phyloP scores from a whole-genome alignment of 1,139 yeast genomes.

The Kurtzmaniella quercitrusa region DNA sequence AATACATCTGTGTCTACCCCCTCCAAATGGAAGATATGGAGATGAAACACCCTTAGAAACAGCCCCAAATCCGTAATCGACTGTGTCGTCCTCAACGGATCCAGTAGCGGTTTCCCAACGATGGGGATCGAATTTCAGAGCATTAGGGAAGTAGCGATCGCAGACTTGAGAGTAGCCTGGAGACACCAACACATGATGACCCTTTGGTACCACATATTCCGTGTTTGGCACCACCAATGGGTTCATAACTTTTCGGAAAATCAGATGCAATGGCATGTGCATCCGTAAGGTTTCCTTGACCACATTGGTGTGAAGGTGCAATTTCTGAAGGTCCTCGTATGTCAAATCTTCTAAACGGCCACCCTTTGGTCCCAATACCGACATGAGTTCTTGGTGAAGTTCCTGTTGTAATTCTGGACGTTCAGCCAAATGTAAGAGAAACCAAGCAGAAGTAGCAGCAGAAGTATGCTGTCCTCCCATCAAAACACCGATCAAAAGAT shows the following conservation, averaged over 20 bases:
- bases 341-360: slow-evolving; percentile 50
- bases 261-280: slow-evolving; percentile 95
- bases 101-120: slow-evolving; percentile 70
- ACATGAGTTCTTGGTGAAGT: slow-evolving; percentile 66
- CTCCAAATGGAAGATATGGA: slow-evolving; percentile 97
- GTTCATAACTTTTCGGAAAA: slow-evolving; percentile 84
- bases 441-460: slow-evolving; percentile 96
- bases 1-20: slow-evolving; percentile 99
- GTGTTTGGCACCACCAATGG: slow-evolving; percentile 80
- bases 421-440: slow-evolving; percentile 83
- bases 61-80: slow-evolving; percentile 95
- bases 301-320: slow-evolving; percentile 76
- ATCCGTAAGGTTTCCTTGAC: slow-evolving; percentile 92
- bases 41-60: slow-evolving; percentile 93
- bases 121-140: slow-evolving; percentile 70
- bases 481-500: slow-evolving; percentile 86
- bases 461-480: slow-evolving; percentile 99
- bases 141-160: slow-evolving; percentile 73
- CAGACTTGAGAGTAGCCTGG: slow-evolving; percentile 88
- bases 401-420: slow-evolving; percentile 80
- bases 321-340: slow-evolving; percentile 76
- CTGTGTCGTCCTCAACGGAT: slow-evolving; percentile 47
- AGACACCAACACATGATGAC: slow-evolving; percentile 85
- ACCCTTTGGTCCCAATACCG: slow-evolving; percentile 55
- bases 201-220: slow-evolving; percentile 77